Conservation (phyloP, 495 filamentous ascomycete species). For the Neurospora tetraspora region DNA sequence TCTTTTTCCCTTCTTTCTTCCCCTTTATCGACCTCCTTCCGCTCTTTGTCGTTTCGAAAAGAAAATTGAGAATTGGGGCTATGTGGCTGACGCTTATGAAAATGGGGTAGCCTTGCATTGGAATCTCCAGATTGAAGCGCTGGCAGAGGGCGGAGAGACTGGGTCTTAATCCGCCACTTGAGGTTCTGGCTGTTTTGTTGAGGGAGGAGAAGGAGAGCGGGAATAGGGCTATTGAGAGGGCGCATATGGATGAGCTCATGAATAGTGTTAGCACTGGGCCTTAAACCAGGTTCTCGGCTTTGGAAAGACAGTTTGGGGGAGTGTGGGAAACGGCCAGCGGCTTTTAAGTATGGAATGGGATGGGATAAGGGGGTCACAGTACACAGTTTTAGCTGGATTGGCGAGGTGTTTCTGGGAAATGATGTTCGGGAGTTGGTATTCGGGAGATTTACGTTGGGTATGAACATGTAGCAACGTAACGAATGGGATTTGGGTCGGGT, state of each 20-base stretch:
- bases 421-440: not conserved
- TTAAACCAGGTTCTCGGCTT: not conserved
- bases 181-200: slow-evolving; percentile 80
- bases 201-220: slow-evolving; percentile 57
- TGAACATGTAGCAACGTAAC: not conserved
- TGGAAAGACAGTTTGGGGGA: not conserved
- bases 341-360: not conserved
- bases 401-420: not conserved
- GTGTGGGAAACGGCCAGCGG: not conserved
- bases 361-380: not conserved
- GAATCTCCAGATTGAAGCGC: slow-evolving; percentile 67
- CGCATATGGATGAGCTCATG: slow-evolving; percentile 77
- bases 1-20: slow-evolving; percentile 11
- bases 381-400: not conserved
- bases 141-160: slow-evolving; percentile 80
- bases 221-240: slow-evolving; percentile 40
- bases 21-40: not conserved
- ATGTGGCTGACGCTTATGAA: not conserved
- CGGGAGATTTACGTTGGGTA: not conserved
- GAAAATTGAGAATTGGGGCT: not conserved
- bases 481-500: not conserved
- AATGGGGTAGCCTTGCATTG: slow-evolving; percentile 65
- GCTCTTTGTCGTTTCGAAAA: not conserved
- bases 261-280: slow-evolving; percentile 32
- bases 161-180: slow-evolving; percentile 74